These are phyloP conservation scores for Ceratobasidium sp. DNA, from an alignment of 1,284 basidiomycete genomes.

Conservation along the genomic window DNA sequence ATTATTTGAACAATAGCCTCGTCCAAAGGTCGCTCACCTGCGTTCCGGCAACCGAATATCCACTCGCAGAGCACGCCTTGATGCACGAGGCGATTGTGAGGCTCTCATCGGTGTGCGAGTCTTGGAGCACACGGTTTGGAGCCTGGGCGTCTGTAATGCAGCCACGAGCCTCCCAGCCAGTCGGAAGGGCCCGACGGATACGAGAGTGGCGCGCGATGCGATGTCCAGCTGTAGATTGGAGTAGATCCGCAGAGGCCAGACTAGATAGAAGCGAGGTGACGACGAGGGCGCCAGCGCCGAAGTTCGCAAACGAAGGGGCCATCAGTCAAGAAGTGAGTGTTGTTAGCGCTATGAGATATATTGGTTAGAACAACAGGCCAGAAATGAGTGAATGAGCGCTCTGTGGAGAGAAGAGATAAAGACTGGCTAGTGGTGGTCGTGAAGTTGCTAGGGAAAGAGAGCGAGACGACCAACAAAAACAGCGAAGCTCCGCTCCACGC, in stretches of 20 bases:
- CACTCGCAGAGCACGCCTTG: conserved; percentile 36
- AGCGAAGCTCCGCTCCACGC: conserved; percentile 23
- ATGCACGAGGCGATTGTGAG: conserved; percentile 33
- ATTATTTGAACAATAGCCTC: background rate
- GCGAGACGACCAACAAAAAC: conserved; percentile 30
- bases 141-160: conserved; percentile 35
- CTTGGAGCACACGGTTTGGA: conserved; percentile 28
- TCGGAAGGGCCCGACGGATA: conserved; percentile 37
- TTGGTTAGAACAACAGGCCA: background rate
- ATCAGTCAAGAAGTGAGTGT: conserved; percentile 23
- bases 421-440: conserved; percentile 11
- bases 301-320: conserved; percentile 26
- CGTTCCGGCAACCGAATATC: conserved; percentile 34
- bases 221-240: conserved; percentile 9
- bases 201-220: conserved; percentile 32
- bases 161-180: conserved; percentile 28
- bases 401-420: conserved; percentile 11
- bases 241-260: conserved; percentile 31
- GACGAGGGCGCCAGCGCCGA: conserved; percentile 40
- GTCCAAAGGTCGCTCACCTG: conserved; percentile 1
- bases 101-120: conserved; percentile 17
- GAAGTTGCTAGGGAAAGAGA: background rate
- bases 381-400: conserved; percentile 26
- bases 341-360: conserved; percentile 12
- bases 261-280: conserved; percentile 18